Evolutionary conservation across 2,329 filamentous ascomycete genomes (phyloP).

Genomic region (Capronia americana): DNA sequence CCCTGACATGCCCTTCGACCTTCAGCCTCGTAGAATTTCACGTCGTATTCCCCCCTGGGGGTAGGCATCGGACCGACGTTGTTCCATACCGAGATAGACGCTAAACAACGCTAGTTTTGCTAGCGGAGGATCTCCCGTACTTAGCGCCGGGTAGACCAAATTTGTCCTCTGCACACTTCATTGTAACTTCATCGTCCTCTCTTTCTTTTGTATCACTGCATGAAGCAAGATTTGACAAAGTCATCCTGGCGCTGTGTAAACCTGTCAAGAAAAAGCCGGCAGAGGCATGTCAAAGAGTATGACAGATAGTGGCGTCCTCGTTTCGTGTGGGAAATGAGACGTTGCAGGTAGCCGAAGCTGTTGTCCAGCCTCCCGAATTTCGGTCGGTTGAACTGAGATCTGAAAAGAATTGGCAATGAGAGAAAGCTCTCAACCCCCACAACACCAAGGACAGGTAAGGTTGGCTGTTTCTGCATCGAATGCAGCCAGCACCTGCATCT

Average conservation of each 20-base stretch:
- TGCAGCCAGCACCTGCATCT: neutral
- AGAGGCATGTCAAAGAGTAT: slow-evolving; percentile 21
- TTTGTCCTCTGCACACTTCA: slow-evolving; percentile 12
- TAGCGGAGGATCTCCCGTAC: slow-evolving; percentile 17
- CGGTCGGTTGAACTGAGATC: slow-evolving; percentile 13
- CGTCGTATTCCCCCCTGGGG: neutral
- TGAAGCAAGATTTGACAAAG: slow-evolving; percentile 32
- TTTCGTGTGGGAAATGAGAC: slow-evolving; percentile 29
- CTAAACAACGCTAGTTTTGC: neutral
- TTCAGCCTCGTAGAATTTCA: neutral
- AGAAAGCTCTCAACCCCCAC: neutral
- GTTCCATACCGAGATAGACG: neutral
- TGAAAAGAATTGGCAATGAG: neutral
- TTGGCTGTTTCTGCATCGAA: neutral
- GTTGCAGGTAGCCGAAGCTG: slow-evolving; percentile 35
- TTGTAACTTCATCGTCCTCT: slow-evolving; percentile 6
- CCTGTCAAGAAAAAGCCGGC: slow-evolving; percentile 9
- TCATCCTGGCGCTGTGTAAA: slow-evolving; percentile 22
- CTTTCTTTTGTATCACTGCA: slow-evolving; percentile 22
- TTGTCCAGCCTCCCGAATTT: slow-evolving; percentile 30
- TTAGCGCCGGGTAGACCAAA: slow-evolving; percentile 17
- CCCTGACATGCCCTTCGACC: neutral
- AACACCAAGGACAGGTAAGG: slow-evolving; percentile 7
- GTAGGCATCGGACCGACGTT: neutral
- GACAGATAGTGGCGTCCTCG: slow-evolving; percentile 28